Evolutionary conservation across 2,329 filamentous ascomycete species (phyloP).

Genomic region (Sporothrix phasma): DNA sequence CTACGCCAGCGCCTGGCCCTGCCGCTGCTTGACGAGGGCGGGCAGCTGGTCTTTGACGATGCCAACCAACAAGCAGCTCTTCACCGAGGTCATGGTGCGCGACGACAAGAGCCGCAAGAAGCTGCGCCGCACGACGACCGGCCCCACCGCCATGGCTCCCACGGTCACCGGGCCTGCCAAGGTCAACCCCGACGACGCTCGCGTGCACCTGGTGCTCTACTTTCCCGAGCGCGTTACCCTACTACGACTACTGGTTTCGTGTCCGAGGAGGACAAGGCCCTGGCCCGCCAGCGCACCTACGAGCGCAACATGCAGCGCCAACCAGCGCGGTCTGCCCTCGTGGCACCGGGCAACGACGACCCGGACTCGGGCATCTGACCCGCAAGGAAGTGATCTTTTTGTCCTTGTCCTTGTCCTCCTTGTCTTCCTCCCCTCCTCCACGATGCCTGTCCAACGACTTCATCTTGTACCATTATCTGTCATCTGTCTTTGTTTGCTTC

Average conservation of each 20-base stretch:
- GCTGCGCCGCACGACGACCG: conserved; percentile 8
- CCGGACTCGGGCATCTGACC: conserved; percentile 20
- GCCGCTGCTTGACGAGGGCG: conserved; percentile 19
- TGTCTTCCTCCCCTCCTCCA: neutral
- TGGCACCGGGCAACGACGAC: conserved; percentile 20
- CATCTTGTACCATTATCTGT: neutral
- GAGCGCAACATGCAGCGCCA: conserved; percentile 20
- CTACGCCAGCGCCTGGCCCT: conserved; percentile 21
- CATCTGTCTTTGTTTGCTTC: neutral
- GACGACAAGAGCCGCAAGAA: conserved; percentile 21
- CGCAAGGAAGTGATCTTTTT: conserved; percentile 16
- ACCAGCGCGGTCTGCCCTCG: conserved; percentile 18
- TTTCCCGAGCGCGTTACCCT: conserved; percentile 21
- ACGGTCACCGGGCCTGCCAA: neutral
- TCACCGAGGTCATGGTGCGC: conserved; percentile 21
- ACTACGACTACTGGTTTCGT: conserved; percentile 23
- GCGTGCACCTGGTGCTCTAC: conserved; percentile 20
- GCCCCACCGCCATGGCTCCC: neutral
- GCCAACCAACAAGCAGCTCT: conserved; percentile 18
- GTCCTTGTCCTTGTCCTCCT: neutral
- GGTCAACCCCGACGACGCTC: conserved; percentile 15
- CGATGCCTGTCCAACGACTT: neutral
- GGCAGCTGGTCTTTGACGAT: conserved; percentile 19
- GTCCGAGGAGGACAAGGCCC: conserved; percentile 19
- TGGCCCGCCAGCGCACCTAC: conserved; percentile 18